Evolutionary conservation across 2,329 filamentous ascomycete genomes (phyloP), one percentile per base, ranked within the genome.

Genomic region (Beauveria medogensis): DNA sequence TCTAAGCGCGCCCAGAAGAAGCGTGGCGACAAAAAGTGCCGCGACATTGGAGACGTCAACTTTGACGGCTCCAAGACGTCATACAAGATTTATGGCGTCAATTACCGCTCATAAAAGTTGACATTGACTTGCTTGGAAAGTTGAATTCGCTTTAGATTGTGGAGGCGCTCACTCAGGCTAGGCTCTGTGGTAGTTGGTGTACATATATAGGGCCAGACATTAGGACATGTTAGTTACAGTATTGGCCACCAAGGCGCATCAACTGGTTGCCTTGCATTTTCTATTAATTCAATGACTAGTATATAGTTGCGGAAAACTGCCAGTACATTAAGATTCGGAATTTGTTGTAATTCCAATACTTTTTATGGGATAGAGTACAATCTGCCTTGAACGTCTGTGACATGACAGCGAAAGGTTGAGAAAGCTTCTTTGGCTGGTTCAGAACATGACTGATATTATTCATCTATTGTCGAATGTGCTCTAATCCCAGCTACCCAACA

Each of bases 41-140:
- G 55, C 20, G 55, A 54, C n/a, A 18, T 46, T 22, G 55, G 37
- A 34, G 57, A 43, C 3, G 55, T 62, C 28, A 34, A 59, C 55
- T 58, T 57, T 52, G 24, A 14, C 14, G 60, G 60, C 3, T 18
- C 37, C 5, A 56, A 54, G 28, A 55, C 53, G 12, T 48, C 47
- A 3, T 62, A 55, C 24, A 58, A 62, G 50, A 55, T 62, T 41
- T 59, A 47, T 50, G 60, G 48, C 18, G 60, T 62, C 60, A 59
- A 58, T 16, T 62, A 62, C 55, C 53, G 54, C 10, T 61, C 59
- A 2, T 61, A 26, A 56, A 44, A 55, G 2, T 3, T 14, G 5
- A 22, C 10, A 8, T 12, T 40, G 4, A 5, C 8, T 7, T n/a
- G 6, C 8, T 37, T 41, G 30, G 7, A 2, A 24, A 30, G 0